Percentiles rank a stretch among this genome's conserved stretches.
These are phyloP conservation scores for Trichoderma sp. DNA, from an alignment of 2,329 filamentous ascomycete species.

Conservation along the genomic window DNA sequence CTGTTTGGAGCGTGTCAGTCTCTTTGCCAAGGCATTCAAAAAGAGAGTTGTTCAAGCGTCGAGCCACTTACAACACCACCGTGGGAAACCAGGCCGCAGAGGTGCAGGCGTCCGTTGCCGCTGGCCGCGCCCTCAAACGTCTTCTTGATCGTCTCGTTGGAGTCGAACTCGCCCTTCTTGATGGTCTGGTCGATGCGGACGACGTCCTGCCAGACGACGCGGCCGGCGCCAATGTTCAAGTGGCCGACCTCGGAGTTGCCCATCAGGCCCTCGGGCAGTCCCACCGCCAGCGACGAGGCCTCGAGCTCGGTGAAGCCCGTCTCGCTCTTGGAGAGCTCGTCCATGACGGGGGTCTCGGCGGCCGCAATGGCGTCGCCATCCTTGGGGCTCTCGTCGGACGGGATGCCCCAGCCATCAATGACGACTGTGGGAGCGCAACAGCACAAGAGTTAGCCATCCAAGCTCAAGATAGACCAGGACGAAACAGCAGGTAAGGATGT, in stretches of 20 bases:
- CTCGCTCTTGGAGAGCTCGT: slow-evolving; percentile 78
- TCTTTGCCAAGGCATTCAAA: background rate
- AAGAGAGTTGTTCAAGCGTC: background rate
- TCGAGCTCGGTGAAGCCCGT: slow-evolving; percentile 92
- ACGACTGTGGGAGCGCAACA: slow-evolving; percentile 70
- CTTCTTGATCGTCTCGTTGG: slow-evolving; percentile 74
- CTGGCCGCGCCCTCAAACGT: slow-evolving; percentile 79
- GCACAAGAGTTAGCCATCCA: slow-evolving; percentile 61
- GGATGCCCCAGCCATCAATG: slow-evolving; percentile 98
- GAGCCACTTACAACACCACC: slow-evolving; percentile 73
- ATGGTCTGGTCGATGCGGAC: slow-evolving; percentile 94
- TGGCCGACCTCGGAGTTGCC: slow-evolving; percentile 99
- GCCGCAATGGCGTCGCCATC: slow-evolving; percentile 94
- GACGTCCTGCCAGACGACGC: slow-evolving; percentile 98
- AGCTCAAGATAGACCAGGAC: slow-evolving; percentile 59
- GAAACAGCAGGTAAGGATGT: slow-evolving; percentile 53
- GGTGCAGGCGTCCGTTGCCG: slow-evolving; percentile 88
- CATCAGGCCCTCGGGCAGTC: slow-evolving; percentile 95
- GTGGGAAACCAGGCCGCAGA: slow-evolving; percentile 89
- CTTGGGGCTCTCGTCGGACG: slow-evolving; percentile 76
- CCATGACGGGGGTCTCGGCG: slow-evolving; percentile 93
- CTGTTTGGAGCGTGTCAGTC: slow-evolving; percentile 41
- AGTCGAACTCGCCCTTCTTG: slow-evolving; percentile 78
- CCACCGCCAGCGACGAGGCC: slow-evolving; percentile 92
- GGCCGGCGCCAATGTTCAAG: slow-evolving; percentile 95